Base-by-base conservation (phyloP, 139 green algal genomes). In the Chlamydomonas sp. region DNA sequence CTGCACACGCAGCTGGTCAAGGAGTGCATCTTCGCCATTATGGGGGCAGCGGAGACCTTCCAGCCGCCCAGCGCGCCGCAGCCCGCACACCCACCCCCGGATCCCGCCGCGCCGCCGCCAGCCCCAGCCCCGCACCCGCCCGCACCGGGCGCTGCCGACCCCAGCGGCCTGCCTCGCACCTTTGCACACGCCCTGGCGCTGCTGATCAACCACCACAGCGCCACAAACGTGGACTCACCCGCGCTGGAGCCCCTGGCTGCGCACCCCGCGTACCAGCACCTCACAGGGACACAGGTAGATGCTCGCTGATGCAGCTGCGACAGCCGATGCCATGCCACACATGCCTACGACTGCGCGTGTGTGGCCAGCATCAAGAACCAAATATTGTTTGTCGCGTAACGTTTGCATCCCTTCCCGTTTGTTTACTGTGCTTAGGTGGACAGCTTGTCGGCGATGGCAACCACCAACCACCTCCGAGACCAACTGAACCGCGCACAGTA, bases 1-100 rank as follows among this genome's bases (percentile, higher is more conserved):
- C 72, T 61, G 1, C 72, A 49, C 31, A n/a, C 49, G 63, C 84
- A 88, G 84, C 75, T 88, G 57, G 84, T 88, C 8, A 88, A 83
- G 84, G 75, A 88, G 75, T 9, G 62, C 12, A 18, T 83, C 5
- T 88, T 88, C 63, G 31, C 5, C 3, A 69, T 88, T 49, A 83
- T 88, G 2, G 74, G 63, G 1, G 75, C 74, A 2, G 84, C 84
- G 10, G 63, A 88, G 20, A 18, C 84, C 84, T 88, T 83, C 75
- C 84, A 83, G 63, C 63, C 63, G 1, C 18, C 57, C 82, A 49
- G 60, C n/a, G 61, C 8, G 59, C 7, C 76, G 10, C 76, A 15
- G 6, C 58, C 58, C 2, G 57, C 76, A 80, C 62, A 8, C 1
- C 10, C 49, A 18, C 9, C 17, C 58, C 60, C 31, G 8, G 9